phyloP scores from a whole-genome alignment of 805 yeast genomes.

The Hanseniaspora thailandica region DNA sequence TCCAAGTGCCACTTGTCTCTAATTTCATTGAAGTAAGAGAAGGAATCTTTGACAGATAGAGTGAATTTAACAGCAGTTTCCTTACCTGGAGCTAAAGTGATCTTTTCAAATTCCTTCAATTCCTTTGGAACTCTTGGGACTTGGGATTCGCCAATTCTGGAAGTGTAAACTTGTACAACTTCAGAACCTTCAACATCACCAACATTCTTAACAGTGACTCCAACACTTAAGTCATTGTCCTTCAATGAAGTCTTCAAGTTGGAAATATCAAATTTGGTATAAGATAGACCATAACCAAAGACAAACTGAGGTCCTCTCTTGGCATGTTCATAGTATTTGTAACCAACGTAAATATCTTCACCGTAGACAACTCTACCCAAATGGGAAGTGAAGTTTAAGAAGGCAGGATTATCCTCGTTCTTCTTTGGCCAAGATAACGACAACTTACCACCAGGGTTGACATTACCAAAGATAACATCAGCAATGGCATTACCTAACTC shows the following conservation, averaged over 20 bases:
- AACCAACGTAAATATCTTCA: conserved; percentile 56
- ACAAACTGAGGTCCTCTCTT: conserved; percentile 41
- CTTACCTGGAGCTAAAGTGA: conserved; percentile 36
- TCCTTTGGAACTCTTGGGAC: conserved; percentile 46
- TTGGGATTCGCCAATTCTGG: conserved; percentile 26
- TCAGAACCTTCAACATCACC: conserved; percentile 42
- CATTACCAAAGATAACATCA: conserved; percentile 49
- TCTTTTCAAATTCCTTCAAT: conserved; percentile 48
- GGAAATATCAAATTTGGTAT: conserved; percentile 38
- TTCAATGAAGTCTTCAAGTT: conserved; percentile 31
- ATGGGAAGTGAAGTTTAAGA: conserved; percentile 39
- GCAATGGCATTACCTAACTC: conserved; percentile 50
- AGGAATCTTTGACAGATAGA: conserved; percentile 37
- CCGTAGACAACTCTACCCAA: conserved; percentile 48
- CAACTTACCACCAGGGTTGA: conserved; percentile 49
- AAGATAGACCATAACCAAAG: conserved; percentile 54
- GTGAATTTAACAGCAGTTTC: conserved; percentile 32
- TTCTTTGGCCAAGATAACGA: conserved; percentile 44
- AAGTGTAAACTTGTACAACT: conserved; percentile 44
- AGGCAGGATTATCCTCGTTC: conserved; percentile 46
- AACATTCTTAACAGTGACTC: conserved; percentile 40
- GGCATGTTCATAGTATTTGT: conserved; percentile 46
- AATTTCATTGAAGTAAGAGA: conserved; percentile 44
- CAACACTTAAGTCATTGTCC: conserved; percentile 20
- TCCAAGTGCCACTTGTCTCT: conserved; percentile 40